These are phyloP conservation scores for Sordariomycetes sp. DNA, from an alignment of 2,329 filamentous ascomycete species.

Conservation along the genomic window DNA sequence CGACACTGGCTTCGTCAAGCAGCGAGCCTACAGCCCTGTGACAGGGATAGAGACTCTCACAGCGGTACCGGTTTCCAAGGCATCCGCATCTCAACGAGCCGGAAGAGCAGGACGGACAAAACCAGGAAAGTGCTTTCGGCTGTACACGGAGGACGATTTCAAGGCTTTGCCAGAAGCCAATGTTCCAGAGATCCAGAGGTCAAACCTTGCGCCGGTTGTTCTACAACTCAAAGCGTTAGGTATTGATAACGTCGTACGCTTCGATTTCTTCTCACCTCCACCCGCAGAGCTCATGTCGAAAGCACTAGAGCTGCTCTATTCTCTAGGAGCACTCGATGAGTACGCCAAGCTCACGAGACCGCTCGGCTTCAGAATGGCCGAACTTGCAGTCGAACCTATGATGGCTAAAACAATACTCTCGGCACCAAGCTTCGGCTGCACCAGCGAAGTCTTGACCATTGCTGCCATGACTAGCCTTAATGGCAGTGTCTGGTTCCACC, in stretches of 20 bases:
- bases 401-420: constrained; percentile 82
- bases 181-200: constrained; percentile 83
- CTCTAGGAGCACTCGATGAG: constrained; percentile 76
- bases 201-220: constrained; percentile 79
- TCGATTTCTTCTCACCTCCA: constrained; percentile 80
- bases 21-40: constrained; percentile 73
- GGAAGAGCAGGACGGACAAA: constrained; percentile 84
- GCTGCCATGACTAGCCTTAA: constrained; percentile 85
- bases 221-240: constrained; percentile 91
- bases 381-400: constrained; percentile 90
- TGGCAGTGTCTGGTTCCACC: constrained; percentile 72
- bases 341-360: constrained; percentile 87
- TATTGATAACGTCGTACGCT: constrained; percentile 87
- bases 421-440: constrained; percentile 64
- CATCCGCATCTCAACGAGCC: constrained; percentile 83
- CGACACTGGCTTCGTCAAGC: constrained; percentile 84
- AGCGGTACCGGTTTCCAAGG: constrained; percentile 74
- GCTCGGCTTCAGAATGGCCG: constrained; percentile 84
- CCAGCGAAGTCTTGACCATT: constrained; percentile 82
- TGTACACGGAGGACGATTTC: constrained; percentile 76
- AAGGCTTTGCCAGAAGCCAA: constrained; percentile 59
- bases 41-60: constrained; percentile 86
- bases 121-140: constrained; percentile 85
- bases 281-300: constrained; percentile 78
- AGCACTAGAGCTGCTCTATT: constrained; percentile 80